Evolutionary conservation across 192 early-diverging fungal species (phyloP).

Genomic region (Coemansia pectinata): DNA sequence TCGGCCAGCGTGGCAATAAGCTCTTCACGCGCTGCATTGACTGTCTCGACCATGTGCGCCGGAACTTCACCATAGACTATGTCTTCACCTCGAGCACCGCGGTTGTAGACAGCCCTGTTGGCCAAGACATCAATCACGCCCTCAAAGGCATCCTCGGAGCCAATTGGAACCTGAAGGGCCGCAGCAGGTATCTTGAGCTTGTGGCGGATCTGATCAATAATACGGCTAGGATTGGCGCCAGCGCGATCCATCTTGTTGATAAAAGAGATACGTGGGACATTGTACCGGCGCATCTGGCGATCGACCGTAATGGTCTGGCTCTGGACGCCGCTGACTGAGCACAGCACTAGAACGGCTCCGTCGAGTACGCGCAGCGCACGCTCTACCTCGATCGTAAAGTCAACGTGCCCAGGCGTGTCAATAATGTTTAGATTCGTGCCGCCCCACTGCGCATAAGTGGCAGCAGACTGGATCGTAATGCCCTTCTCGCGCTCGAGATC

Average conservation of each 20-base stretch:
- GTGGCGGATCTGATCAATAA: constrained; percentile 76
- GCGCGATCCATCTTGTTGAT: constrained; percentile 93
- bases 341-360: constrained; percentile 82
- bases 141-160: constrained; percentile 79
- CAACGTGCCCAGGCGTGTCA: constrained; percentile 88
- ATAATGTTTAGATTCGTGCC: constrained; percentile 83
- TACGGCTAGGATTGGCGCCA: constrained; percentile 78
- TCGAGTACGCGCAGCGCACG: constrained; percentile 84
- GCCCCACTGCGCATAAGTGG: constrained; percentile 81
- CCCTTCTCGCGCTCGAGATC: constrained; percentile 95
- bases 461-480: constrained; percentile 88
- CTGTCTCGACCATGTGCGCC: constrained; percentile 61
- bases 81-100: constrained; percentile 80
- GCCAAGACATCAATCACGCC: constrained; percentile 92
- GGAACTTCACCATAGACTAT: constrained; percentile 76
- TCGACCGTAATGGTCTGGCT: constrained; percentile 88
- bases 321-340: constrained; percentile 84
- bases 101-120: constrained; percentile 87
- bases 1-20: constrained; percentile 76
- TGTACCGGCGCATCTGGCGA: constrained; percentile 88
- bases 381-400: constrained; percentile 90
- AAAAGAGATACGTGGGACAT: constrained; percentile 82
- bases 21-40: constrained; percentile 71
- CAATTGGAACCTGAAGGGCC: constrained; percentile 83
- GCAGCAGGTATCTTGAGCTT: constrained; percentile 80